A percentile compares a stretch with the other conserved stretches of the same genome.
These are phyloP conservation scores for Saccharum officinarum DNA, from an alignment of 176 grass and related monocot genomes.

Conservation along the genomic window DNA sequence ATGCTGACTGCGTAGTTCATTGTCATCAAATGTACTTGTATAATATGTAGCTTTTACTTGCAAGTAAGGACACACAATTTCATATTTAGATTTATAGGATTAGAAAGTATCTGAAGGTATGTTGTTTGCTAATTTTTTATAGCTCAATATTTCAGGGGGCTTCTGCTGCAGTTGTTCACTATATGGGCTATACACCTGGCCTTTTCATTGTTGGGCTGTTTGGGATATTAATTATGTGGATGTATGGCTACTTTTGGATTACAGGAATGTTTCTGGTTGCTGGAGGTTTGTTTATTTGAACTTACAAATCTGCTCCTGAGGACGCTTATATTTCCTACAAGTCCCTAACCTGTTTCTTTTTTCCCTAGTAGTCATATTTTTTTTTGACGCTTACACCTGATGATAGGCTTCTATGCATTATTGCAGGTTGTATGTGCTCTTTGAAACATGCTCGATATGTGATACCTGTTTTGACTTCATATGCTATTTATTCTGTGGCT, in stretches of 20 bases:
- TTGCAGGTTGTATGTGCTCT: slow-evolving; percentile 92
- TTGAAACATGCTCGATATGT: slow-evolving; percentile 86
- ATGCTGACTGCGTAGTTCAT: background rate
- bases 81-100: background rate
- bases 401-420: slow-evolving; percentile 14
- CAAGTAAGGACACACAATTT: slow-evolving; percentile 3
- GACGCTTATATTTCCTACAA: background rate
- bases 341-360: background rate
- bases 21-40: slow-evolving; percentile 11
- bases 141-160: slow-evolving; percentile 62
- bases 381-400: slow-evolving; percentile 28
- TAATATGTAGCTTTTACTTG: slow-evolving; percentile 25
- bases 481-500: slow-evolving; percentile 83
- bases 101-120: slow-evolving; percentile 16
- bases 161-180: slow-evolving; percentile 65
- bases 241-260: slow-evolving; percentile 98
- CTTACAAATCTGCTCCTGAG: background rate
- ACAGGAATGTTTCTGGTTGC: slow-evolving; percentile 77
- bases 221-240: slow-evolving; percentile 91
- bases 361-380: background rate
- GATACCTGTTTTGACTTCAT: slow-evolving; percentile 72
- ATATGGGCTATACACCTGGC: slow-evolving; percentile 83
- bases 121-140: slow-evolving; percentile 42
- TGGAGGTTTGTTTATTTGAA: slow-evolving; percentile 66
- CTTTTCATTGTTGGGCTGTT: slow-evolving; percentile 82